phyloP scores from a whole-genome alignment of 108 stramenopile genomes.

The Cyclotella cryptica region DNA sequence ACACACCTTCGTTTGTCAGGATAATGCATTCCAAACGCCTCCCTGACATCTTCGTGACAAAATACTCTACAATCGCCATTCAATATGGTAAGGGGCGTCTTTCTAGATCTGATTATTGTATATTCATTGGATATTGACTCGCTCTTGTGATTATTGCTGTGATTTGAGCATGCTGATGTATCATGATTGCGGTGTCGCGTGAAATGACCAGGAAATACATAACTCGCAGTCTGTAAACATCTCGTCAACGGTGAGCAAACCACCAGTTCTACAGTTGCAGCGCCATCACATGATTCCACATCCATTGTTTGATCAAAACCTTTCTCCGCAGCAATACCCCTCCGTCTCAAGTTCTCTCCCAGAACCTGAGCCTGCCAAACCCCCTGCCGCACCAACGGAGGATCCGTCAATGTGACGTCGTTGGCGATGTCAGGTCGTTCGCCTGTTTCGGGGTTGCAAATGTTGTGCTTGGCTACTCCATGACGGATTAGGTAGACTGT shows the following conservation, averaged over 20 bases:
- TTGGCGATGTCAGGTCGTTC: conserved; percentile 44
- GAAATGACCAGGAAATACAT: conserved; percentile 63
- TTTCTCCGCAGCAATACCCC: conserved; percentile 21
- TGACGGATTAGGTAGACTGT: conserved; percentile 80
- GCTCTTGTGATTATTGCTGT: too few relatives aligned
- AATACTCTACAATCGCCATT: conserved; percentile 17
- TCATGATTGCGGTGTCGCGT: not conserved
- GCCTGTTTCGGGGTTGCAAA: conserved; percentile 53
- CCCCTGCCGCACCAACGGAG: conserved; percentile 65
- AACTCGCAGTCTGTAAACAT: conserved; percentile 77
- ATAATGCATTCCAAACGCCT: conserved; percentile 83
- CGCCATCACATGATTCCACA: not conserved
- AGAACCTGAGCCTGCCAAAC: conserved; percentile 62
- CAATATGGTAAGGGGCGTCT: not conserved
- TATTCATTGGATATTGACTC: too few relatives aligned
- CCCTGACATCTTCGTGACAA: conserved; percentile 69
- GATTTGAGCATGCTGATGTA: too few relatives aligned
- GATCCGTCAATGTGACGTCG: conserved; percentile 66
- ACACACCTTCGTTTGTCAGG: conserved; percentile 63
- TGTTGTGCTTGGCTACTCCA: conserved; percentile 76
- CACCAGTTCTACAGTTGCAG: conserved; percentile 44
- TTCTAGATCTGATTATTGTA: too few relatives aligned
- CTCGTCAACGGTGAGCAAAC: conserved; percentile 69
- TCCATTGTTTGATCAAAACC: not conserved
- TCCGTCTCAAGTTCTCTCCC: conserved; percentile 35